Percentiles rank a stretch among this genome's conserved stretches.
These are phyloP conservation scores for Kingdonia uniflora DNA, from an alignment of 164 flowering plant species.

Conservation along the genomic window DNA sequence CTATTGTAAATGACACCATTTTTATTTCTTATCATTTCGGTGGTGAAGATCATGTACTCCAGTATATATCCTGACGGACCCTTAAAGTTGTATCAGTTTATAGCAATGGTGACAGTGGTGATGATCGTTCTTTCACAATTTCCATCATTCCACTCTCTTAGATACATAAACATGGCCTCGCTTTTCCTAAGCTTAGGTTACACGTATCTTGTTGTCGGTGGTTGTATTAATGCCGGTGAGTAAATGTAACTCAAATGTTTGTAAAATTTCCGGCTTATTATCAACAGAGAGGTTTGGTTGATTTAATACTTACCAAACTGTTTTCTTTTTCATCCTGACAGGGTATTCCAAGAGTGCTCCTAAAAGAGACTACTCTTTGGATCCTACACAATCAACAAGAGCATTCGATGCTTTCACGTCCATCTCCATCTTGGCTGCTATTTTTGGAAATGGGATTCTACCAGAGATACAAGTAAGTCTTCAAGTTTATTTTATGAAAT, in stretches of 20 bases:
- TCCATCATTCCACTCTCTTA: conserved; percentile 89
- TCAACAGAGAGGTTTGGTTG: neutral
- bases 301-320: neutral
- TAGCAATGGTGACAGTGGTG: conserved; percentile 73
- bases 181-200: conserved; percentile 82
- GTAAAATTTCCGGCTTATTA: neutral
- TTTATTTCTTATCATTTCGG: conserved; percentile 3
- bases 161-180: conserved; percentile 78
- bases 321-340: conserved; percentile 11
- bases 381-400: conserved; percentile 32
- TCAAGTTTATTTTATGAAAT: neutral
- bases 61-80: conserved; percentile 59
- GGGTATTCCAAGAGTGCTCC: conserved; percentile 65
- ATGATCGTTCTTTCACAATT: conserved; percentile 90
- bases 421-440: conserved; percentile 82
- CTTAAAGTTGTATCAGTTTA: conserved; percentile 69
- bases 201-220: conserved; percentile 72
- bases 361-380: conserved; percentile 60
- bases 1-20: neutral
- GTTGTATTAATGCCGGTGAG: conserved; percentile 78
- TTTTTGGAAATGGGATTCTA: conserved; percentile 87
- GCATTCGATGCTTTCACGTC: conserved; percentile 75
- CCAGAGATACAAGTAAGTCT: conserved; percentile 85
- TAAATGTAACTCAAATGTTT: neutral
- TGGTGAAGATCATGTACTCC: conserved; percentile 61